Evolutionary conservation across 1,139 yeast species (phyloP).

Genomic region (Hanseniaspora sp.): DNA sequence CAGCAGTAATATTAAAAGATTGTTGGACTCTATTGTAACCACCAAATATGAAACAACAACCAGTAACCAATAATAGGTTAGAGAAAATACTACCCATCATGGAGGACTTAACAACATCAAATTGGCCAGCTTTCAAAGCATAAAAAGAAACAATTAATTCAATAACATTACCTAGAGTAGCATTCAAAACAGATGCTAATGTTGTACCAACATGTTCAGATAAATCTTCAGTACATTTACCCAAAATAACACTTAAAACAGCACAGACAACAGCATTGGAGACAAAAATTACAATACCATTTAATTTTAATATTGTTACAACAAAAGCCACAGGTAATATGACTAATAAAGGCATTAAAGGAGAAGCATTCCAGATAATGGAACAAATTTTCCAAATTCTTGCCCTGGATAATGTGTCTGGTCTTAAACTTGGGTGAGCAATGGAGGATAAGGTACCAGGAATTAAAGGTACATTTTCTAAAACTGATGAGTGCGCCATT

Average conservation of each 20-base stretch:
- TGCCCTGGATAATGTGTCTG: conserved; percentile 15
- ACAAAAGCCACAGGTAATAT: conserved; percentile 79
- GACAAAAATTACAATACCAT: conserved; percentile 64
- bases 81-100: conserved; percentile 92
- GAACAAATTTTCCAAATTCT: conserved; percentile 19
- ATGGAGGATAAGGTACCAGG: conserved; percentile 16
- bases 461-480: conserved; percentile 19
- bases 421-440: conserved; percentile 7
- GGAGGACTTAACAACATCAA: conserved; percentile 89
- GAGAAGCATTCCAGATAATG: conserved; percentile 47
- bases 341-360: conserved; percentile 62
- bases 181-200: conserved; percentile 83
- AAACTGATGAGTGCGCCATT: background rate
- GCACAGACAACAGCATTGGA: conserved; percentile 82
- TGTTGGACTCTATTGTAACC: conserved; percentile 81
- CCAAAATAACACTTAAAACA: conserved; percentile 64
- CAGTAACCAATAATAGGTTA: conserved; percentile 75
- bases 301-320: conserved; percentile 52
- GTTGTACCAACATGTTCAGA: conserved; percentile 80
- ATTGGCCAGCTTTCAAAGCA: conserved; percentile 75
- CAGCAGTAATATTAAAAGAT: conserved; percentile 86
- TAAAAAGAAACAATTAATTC: conserved; percentile 89
- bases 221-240: conserved; percentile 87
- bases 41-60: conserved; percentile 92
- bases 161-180: conserved; percentile 90